Evolutionary conservation across 2,329 filamentous ascomycete species (phyloP), one percentile per base, ranked within the genome.

Genomic region (Colletotrichum incanum): DNA sequence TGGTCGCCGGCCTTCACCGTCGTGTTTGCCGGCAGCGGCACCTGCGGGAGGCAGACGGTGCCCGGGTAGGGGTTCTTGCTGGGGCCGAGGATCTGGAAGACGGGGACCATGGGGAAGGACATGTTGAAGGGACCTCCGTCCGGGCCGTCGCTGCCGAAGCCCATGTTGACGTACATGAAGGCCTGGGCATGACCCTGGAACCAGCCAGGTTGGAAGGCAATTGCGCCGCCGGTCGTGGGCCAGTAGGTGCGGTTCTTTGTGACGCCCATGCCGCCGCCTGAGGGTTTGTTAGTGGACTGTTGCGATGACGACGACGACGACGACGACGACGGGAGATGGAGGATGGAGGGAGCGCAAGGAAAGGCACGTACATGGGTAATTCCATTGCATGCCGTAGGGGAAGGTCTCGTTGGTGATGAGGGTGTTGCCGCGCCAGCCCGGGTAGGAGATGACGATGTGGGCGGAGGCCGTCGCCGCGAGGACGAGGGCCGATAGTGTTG

Each of bases 331-430:
- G 23, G 16, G 12, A 7, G 28, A 31, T 20, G 31, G 49, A 4
- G 34, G 31, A 23, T 59, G 28, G 31, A n/a, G 14, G 31, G 67
- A 52, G 50, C 41, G 43, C 41, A 45, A n/a, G 18, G 69, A 59
- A 62, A 64, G 28, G 31, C 23, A 86, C 94, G 84, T 86, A 98
- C 95, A 98, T 82, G 95, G 95, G 86, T 97, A 98, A 81, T 92
- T 91, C 95, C 95, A 98, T 85, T 97, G 93, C 93, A 96, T 96
- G 83, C 95, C 95, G 76, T 93, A 97, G 1, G 95, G 95, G 76
- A 90, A 96, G 0, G 89, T 91, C 2, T 90, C 90, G 80, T 94
- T 97, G 54, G 92, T 93, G 79, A 93, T 88, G 74, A 97, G 89
- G 80, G 94, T 97, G 85, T 97, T 92, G 75, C 94, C 95, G 88